Evolutionary conservation across 208 protist species (phyloP), one percentile per base, ranked within the genome.

Genomic region (Wallacemonas sp.): DNA sequence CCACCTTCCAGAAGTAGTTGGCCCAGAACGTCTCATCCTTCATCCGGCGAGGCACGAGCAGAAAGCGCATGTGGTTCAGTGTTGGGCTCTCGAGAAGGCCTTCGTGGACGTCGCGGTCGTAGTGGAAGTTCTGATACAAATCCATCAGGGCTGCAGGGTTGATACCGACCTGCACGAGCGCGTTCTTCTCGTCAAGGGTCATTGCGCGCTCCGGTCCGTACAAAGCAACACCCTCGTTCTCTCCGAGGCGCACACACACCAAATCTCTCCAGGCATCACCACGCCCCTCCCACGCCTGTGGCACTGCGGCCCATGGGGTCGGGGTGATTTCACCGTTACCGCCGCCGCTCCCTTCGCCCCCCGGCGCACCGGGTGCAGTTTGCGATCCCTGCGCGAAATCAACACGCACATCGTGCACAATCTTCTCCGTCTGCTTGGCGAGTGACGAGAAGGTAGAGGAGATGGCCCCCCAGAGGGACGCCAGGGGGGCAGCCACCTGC

Each of bases 1-100:
- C 70, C 11, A 86, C 74, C 69, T 91, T 90, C 86, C 86, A 95
- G 55, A 95, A 91, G 65, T 88, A 95, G 65, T 89, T 87, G 15
- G 75, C 74, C 86, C 89, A 95, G 69, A 95, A 95, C 17, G 60
- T 72, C 33, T 84, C 74, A 22, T 95, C 89, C 44, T 75, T 74
- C n/a, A 95, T 76, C 30, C 65, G 68, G 1, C 71, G 63, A 4
- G 89, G 89, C 28, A 95, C 89, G 26, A 95, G 67, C 19, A 66
- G 68, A 68, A 91, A 92, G 55, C 89, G 89, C 56, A 80, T 75
- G 38, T 72, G 67, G n/a, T 81, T 69, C 41, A 88, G 28, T 31
- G 51, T 75, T 9, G 70, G 38, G 15, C 64, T 45, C 22, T 41
- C 60, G 12, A 95, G 75, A 38, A 95, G 60, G 3, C 72, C 80